A percentile compares a stretch with the other conserved stretches of the same genome.
Conservation (phyloP, 31 red algal species). For the Pterothamnion heteromorphum region DNA sequence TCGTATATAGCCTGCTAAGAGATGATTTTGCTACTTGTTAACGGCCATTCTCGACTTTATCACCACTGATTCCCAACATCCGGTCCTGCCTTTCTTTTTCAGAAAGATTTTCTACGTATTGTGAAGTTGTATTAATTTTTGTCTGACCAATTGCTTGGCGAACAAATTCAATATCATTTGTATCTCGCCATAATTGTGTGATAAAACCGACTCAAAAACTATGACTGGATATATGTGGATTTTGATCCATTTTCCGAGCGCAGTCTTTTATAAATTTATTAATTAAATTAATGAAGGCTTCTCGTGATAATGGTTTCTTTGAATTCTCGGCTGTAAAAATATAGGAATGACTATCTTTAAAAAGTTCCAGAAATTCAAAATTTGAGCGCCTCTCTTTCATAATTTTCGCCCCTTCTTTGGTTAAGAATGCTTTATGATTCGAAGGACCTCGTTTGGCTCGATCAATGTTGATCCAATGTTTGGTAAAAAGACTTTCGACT, state of each 20-base stretch:
- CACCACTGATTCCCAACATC: too few species aligned
- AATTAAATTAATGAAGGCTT: constrained; percentile 2
- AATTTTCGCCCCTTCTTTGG: constrained; percentile 27
- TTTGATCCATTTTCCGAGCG: not conserved
- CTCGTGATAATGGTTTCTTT: constrained; percentile 5
- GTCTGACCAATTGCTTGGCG: not conserved
- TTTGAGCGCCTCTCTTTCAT: not conserved
- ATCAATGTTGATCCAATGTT: constrained; percentile 31
- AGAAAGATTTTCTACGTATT: constrained; percentile 36
- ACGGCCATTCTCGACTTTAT: too few species aligned
- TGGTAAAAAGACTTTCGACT: not conserved
- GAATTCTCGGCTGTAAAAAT: constrained; percentile 25
- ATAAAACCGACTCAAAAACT: constrained; percentile 35
- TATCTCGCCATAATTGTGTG: constrained; percentile 28
- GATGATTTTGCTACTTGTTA: too few species aligned
- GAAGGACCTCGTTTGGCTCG: constrained; percentile 31
- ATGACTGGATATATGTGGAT: not conserved
- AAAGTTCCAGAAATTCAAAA: not conserved
- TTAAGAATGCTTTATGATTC: constrained; percentile 36
- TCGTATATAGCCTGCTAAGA: too few species aligned
- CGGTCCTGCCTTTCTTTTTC: not conserved
- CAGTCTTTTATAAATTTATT: constrained; percentile 36
- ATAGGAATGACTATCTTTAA: not conserved
- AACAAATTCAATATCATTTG: constrained; percentile 38
- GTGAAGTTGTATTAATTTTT: constrained; percentile 35